Evolutionary conservation across 2,329 filamentous ascomycete genomes (phyloP).

Genomic region (Cercospora janseana): DNA sequence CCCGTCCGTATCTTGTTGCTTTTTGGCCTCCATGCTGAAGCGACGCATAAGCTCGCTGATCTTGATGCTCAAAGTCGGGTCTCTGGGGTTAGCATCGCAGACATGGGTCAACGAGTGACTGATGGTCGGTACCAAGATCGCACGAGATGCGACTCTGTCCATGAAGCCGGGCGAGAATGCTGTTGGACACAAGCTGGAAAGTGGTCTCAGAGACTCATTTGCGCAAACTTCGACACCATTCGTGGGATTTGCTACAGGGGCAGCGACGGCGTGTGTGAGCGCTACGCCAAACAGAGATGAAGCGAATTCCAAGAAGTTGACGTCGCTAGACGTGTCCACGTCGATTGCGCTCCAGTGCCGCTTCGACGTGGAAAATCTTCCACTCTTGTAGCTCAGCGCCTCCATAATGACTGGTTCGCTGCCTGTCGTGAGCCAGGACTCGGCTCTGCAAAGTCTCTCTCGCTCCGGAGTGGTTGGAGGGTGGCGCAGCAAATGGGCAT

Average conservation of each 20-base stretch:
- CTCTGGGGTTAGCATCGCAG: slow-evolving; percentile 14
- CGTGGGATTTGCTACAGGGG: slow-evolving; percentile 27
- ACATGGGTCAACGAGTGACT: slow-evolving; percentile 34
- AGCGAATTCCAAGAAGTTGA: not conserved
- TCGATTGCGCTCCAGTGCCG: not conserved
- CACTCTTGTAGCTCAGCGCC: no score
- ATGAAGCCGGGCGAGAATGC: slow-evolving; percentile 44
- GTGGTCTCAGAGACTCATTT: slow-evolving; percentile 36
- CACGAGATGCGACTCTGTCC: slow-evolving; percentile 32
- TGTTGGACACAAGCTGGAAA: slow-evolving; percentile 42
- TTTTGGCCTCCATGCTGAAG: no score
- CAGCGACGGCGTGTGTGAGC: slow-evolving; percentile 39
- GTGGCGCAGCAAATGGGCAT: not conserved
- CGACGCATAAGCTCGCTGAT: slow-evolving; percentile 19
- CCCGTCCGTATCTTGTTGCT: not conserved
- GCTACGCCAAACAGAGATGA: slow-evolving; percentile 16
- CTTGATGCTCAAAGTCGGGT: slow-evolving; percentile 15
- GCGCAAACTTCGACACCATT: slow-evolving; percentile 35
- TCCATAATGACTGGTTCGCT: no score
- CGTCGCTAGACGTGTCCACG: not conserved
- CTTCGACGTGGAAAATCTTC: no score
- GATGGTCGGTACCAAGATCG: slow-evolving; percentile 42
- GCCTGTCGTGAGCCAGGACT: not conserved
- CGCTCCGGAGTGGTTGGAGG: not conserved
- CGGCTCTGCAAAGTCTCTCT: not conserved